Evolutionary conservation across 2,329 filamentous ascomycete species (phyloP), one percentile per base, ranked within the genome.

Genomic region (Trichoderma aggressivum): DNA sequence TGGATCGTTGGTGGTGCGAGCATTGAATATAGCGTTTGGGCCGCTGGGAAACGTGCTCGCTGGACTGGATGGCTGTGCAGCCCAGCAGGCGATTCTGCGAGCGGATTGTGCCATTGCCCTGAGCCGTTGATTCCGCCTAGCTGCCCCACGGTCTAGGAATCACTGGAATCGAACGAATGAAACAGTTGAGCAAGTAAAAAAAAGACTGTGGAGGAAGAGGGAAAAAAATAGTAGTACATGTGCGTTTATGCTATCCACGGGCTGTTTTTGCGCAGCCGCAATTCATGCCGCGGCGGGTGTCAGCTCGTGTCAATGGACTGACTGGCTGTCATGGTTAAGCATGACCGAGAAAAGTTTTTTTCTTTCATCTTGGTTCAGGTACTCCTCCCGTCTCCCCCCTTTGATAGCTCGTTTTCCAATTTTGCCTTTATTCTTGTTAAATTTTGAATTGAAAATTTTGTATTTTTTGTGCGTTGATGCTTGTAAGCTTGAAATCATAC

Each of bases 41-140:
- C 21, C 62, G 14, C 58, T 64, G 58, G 28, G n/a, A 72, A 72
- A 71, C 70, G 70, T 71, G 70, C 70, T 62, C 53, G 70, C 63
- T 70, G 70, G 66, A 72, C 64, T 72, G 64, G 65, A 63, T 47
- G 67, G 39, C 58, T 70, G 47, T 24, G 47, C 47, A 53, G 43
- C n/a, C 43, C 43, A 50, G 43, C 43, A 50, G 43, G 43, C 43
- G 43, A 21, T 50, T 50, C n/a, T 50, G 8, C 43, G 43, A 50
- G 39, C 70, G 34, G 53, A 67, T 67, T 71, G 28, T 66, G 36
- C 61, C 61, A 71, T 67, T 43, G 18, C 39, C 39, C 39, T 61
- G 43, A 16, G 24, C 62, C 70, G 39, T 67, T 43, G 50, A n/a
- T 66, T 24, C 70, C 62, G 70, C 56, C 21, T 26, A 66, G 24